These are phyloP conservation scores for Lasiosphaeriaceae sp. DNA, from an alignment of 495 filamentous ascomycete species.

Conservation along the genomic window DNA sequence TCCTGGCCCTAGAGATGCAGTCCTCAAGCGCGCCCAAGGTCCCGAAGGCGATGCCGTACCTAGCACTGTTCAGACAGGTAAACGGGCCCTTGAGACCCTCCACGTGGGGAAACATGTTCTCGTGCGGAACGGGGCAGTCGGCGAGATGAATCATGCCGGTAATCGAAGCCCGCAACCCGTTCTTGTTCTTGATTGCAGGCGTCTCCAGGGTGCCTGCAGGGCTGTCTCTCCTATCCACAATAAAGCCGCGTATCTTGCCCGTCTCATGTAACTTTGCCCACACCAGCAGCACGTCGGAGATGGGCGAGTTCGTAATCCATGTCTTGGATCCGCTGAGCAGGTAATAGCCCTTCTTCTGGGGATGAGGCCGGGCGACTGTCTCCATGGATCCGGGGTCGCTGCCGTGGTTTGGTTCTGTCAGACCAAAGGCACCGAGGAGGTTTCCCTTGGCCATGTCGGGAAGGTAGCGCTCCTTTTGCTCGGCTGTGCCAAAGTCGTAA, in stretches of 20 bases:
- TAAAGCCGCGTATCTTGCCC: slow-evolving; percentile 92
- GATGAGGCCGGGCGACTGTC: slow-evolving; percentile 78
- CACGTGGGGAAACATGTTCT: slow-evolving; percentile 91
- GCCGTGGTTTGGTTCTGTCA: slow-evolving; percentile 97
- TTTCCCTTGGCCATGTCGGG: slow-evolving; percentile 83
- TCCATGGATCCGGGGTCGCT: slow-evolving; percentile 97
- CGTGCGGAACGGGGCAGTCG: slow-evolving; percentile 77
- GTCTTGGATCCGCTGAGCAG: slow-evolving; percentile 85
- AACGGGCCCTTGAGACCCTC: slow-evolving; percentile 89
- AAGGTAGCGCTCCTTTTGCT: slow-evolving; percentile 86
- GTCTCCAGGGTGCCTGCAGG: slow-evolving; percentile 88
- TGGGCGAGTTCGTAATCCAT: slow-evolving; percentile 98
- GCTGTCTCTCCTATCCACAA: slow-evolving; percentile 77
- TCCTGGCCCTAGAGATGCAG: slow-evolving; percentile 72
- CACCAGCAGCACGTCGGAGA: slow-evolving; percentile 83
- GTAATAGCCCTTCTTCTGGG: slow-evolving; percentile 80
- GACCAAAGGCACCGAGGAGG: slow-evolving; percentile 83
- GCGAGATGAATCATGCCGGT: slow-evolving; percentile 98
- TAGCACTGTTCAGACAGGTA: slow-evolving; percentile 86
- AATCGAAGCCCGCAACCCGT: slow-evolving; percentile 83
- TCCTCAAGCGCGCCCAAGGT: slow-evolving; percentile 93
- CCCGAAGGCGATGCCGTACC: slow-evolving; percentile 91
- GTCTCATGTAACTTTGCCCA: slow-evolving; percentile 91
- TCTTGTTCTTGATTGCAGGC: slow-evolving; percentile 92
- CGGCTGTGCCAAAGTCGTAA: slow-evolving; percentile 82